Conservation (phyloP, 441 rosid species). For the Corymbia calophylla region DNA sequence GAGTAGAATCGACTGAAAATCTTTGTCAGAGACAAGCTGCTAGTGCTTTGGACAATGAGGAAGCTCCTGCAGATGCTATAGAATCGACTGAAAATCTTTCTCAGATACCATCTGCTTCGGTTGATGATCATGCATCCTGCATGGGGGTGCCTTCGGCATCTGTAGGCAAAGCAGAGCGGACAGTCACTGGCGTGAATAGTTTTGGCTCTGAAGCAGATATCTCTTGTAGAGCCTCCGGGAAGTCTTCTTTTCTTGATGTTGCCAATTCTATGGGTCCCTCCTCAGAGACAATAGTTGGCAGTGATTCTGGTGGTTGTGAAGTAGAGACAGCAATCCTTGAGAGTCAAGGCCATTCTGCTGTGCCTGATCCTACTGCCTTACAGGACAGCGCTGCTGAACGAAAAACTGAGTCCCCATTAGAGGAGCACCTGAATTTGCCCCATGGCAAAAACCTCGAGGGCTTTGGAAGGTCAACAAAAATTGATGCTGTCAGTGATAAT, state of each 20-base stretch:
- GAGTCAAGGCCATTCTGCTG: conserved; percentile 1
- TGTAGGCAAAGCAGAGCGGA: background rate
- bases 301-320: background rate
- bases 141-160: conserved; percentile 7
- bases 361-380: background rate
- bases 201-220: background rate
- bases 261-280: background rate
- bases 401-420: background rate
- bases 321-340: background rate
- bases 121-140: conserved; percentile 3
- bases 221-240: conserved; percentile 2
- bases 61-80: background rate
- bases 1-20: background rate
- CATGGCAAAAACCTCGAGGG: background rate
- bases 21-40: background rate
- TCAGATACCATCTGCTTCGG: background rate
- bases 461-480: background rate
- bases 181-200: background rate
- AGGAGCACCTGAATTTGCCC: background rate
- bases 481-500: background rate
- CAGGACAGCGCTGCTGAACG: conserved; percentile 1
- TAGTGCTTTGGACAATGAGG: background rate
- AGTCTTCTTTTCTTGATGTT: background rate
- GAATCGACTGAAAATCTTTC: background rate
- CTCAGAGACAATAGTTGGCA: background rate